A percentile compares a stretch with the other conserved stretches of the same genome.
Evolutionary conservation across 345 rosid species (phyloP).

Genomic region (Linum lewisii): DNA sequence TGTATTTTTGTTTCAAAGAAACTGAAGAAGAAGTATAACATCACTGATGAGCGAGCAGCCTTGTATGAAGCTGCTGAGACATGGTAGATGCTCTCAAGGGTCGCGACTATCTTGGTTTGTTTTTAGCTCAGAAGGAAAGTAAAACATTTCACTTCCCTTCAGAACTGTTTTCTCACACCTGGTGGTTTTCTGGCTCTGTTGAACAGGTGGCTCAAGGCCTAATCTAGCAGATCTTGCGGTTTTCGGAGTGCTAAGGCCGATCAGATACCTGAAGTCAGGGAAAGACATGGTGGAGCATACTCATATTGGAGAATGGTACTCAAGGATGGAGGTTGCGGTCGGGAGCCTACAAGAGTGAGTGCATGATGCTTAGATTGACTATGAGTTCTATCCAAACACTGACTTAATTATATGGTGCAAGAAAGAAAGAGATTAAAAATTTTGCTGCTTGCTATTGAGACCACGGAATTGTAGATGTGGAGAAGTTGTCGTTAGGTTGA

Average conservation of each 20-base stretch:
- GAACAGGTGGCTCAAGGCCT: constrained; percentile 66
- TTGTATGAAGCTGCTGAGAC: constrained; percentile 85
- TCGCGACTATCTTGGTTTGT: constrained; percentile 60
- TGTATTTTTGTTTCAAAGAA: constrained; percentile 92
- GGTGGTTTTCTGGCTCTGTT: no score
- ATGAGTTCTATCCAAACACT: not conserved
- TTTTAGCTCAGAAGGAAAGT: not conserved
- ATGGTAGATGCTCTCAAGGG: constrained; percentile 73
- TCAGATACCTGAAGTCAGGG: constrained; percentile 64
- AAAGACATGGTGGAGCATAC: constrained; percentile 90
- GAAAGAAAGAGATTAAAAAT: constrained; percentile 7
- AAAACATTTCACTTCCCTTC: not conserved
- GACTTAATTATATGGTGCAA: not conserved
- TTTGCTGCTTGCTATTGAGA: no score
- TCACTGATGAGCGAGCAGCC: constrained; percentile 77
- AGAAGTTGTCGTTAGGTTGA: no score
- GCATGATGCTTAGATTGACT: constrained; percentile 11
- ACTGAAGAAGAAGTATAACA: constrained; percentile 81
- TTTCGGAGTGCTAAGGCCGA: constrained; percentile 92
- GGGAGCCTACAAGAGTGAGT: constrained; percentile 53
- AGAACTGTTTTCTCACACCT: no score
- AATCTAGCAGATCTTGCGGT: constrained; percentile 90
- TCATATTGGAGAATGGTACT: constrained; percentile 73
- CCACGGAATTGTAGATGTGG: no score
- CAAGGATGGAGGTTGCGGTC: constrained; percentile 60